Evolutionary conservation across 2,329 filamentous ascomycete genomes (phyloP), one percentile per base, ranked within the genome.

Genomic region (Corynespora cassiicola): DNA sequence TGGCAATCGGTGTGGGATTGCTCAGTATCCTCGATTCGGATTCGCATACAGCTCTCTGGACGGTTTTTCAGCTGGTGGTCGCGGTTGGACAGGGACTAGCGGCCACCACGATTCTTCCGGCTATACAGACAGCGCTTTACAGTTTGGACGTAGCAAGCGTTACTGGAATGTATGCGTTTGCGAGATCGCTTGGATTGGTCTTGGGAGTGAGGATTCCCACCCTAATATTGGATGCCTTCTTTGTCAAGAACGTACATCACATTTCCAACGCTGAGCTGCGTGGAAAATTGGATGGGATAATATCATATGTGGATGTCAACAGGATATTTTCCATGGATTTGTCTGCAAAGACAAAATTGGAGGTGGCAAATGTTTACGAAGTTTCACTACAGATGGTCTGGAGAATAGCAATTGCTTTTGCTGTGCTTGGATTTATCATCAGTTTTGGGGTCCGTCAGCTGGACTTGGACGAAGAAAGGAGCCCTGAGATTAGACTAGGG

Each of bases 341-440:
- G 16, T n/a, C 10, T 4, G 12, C 26, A 2, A 19, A 17, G 21
- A 20, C 20, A 8, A 11, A 14, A 17, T 16, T 39, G 2, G 44
- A 69, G 30, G 56, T 70, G 4, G 39, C 60, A 2, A 27, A 35
- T 1, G 55, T 69, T 2, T 70, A 66, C 37, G 40, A 46, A 1
- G 32, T 52, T n/a, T 49, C 56, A 1, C 42, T 71, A 18, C 54
- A 46, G 20, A 41, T 39, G 15, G 52, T 68, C 6, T 72, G 68
- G 62, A 38, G 59, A 4, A 51, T 64, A 7, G 50, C 46, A 6
- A 45, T 68, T n/a, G 56, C 45, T 1, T 58, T 71, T 24, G 36
- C 49, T 3, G 15, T 24, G 10, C 7, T 37, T 11, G 37, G 33
- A 1, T 42, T 47, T 16, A 4, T 47, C 10, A 6, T 20, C 4